Conservation (phyloP, 2,329 filamentous ascomycete species). For the Fusarium algeriense region DNA sequence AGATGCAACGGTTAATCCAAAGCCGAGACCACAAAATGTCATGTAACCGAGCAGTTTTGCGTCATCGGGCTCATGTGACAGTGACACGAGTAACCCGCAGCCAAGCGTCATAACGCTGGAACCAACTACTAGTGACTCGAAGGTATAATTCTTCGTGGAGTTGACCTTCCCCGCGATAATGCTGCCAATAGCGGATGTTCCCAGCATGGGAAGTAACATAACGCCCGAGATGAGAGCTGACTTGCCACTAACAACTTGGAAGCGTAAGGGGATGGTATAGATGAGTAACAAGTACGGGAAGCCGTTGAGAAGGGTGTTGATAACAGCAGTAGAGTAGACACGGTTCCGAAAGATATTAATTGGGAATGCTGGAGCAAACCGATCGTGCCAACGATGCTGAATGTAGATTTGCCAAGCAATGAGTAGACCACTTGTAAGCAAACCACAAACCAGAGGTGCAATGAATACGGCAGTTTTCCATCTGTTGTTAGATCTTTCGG, state of each 20-base stretch:
- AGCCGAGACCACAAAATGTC: constrained; percentile 65
- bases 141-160: constrained; percentile 55
- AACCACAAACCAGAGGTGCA: constrained; percentile 48
- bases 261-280: constrained; percentile 62
- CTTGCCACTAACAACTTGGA: constrained; percentile 64
- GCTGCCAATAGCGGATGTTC: constrained; percentile 61
- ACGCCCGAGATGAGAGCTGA: constrained; percentile 61
- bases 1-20: constrained; percentile 61
- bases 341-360: constrained; percentile 61
- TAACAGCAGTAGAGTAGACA: constrained; percentile 56
- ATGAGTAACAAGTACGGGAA: constrained; percentile 64
- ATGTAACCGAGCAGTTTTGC: constrained; percentile 63
- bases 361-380: constrained; percentile 59
- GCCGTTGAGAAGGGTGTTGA: constrained; percentile 62
- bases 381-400: constrained; percentile 44
- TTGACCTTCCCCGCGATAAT: constrained; percentile 58
- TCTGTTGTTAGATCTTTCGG: constrained; percentile 45
- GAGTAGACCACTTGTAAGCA: constrained; percentile 47
- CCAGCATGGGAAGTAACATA: constrained; percentile 67
- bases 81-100: constrained; percentile 60
- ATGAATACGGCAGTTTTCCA: constrained; percentile 59
- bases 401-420: constrained; percentile 48
- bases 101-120: constrained; percentile 60
- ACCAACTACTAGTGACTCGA: constrained; percentile 58
- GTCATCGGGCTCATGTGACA: constrained; percentile 51